Evolutionary conservation across 2,329 filamentous ascomycete species (phyloP).

Genomic region (Blastomyces parvus): DNA sequence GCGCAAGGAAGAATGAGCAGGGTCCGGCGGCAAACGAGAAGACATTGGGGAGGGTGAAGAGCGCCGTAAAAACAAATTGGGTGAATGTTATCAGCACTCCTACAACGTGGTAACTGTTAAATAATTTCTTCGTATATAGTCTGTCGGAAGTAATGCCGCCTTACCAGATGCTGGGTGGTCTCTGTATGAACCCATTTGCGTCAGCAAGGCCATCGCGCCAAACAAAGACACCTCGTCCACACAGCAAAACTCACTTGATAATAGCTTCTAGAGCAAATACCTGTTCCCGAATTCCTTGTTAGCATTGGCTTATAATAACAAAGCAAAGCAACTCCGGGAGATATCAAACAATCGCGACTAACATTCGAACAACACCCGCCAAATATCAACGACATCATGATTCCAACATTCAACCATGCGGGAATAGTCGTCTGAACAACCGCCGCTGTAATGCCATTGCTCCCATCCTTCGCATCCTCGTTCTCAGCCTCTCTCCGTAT

Average conservation of each 20-base stretch:
- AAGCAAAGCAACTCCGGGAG: background rate
- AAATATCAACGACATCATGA: constrained; percentile 79
- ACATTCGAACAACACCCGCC: constrained; percentile 93
- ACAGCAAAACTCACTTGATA: constrained; percentile 59
- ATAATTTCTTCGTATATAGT: background rate
- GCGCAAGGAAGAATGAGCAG: constrained; percentile 62
- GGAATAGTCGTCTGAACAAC: constrained; percentile 38
- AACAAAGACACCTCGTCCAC: background rate
- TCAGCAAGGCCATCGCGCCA: constrained; percentile 11
- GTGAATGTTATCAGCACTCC: constrained; percentile 81
- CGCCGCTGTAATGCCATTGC: constrained; percentile 20
- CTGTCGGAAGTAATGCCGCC: constrained; percentile 12
- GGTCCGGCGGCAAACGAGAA: constrained; percentile 52
- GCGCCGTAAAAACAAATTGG: constrained; percentile 74
- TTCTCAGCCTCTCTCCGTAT: background rate
- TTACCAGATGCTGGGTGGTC: constrained; percentile 75
- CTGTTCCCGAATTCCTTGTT: constrained; percentile 35
- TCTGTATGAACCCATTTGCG: constrained; percentile 38
- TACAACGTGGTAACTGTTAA: constrained; percentile 26
- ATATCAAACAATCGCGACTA: constrained; percentile 30
- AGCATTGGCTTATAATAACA: background rate
- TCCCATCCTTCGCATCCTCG: constrained; percentile 3
- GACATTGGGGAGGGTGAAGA: constrained; percentile 67
- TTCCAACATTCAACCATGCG: constrained; percentile 52
- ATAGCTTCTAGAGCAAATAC: constrained; percentile 96